Conservation (phyloP, 805 yeast genomes). For the Clavispora vitiphila region DNA sequence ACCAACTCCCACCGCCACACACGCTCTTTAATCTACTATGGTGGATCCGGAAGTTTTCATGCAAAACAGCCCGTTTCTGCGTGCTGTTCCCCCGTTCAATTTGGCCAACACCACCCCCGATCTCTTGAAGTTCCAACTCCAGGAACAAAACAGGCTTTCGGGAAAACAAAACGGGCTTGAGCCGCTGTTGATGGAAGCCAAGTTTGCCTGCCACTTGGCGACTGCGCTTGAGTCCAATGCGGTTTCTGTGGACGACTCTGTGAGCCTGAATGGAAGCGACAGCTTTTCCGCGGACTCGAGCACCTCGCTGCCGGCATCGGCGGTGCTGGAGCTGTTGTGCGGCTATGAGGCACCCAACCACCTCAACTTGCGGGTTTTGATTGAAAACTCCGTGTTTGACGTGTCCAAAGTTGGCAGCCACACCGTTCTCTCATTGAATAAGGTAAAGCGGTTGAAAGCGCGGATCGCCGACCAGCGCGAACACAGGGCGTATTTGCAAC, state of each 20-base stretch:
- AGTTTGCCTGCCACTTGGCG: conserved; percentile 34
- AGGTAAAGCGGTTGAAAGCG: conserved; percentile 25
- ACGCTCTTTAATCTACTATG: conserved; percentile 17
- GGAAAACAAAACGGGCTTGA: conserved; percentile 1
- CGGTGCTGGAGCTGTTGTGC: conserved; percentile 8
- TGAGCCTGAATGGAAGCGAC: conserved; percentile 9
- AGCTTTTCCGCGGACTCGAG: conserved; percentile 9
- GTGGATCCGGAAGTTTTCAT: conserved; percentile 33
- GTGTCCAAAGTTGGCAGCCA: conserved; percentile 29
- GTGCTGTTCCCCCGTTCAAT: conserved; percentile 26
- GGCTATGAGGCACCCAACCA: conserved; percentile 22
- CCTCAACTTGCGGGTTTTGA: conserved; percentile 38
- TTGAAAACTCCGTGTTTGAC: conserved; percentile 42
- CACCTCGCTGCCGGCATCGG: conserved; percentile 17
- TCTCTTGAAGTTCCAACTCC: conserved; percentile 38
- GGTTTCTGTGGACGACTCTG: conserved; percentile 9
- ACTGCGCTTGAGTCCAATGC: conserved; percentile 5
- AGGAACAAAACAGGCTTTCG: conserved; percentile 29
- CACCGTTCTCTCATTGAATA: conserved; percentile 27
- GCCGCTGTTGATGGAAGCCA: conserved; percentile 22
- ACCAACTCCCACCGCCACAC: background rate
- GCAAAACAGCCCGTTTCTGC: conserved; percentile 34
- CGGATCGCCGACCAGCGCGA: conserved; percentile 27
- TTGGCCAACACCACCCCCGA: conserved; percentile 39
- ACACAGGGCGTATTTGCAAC: conserved; percentile 24